phyloP scores from a whole-genome alignment of 441 rosid genomes.

The Jatropha podagrica region DNA sequence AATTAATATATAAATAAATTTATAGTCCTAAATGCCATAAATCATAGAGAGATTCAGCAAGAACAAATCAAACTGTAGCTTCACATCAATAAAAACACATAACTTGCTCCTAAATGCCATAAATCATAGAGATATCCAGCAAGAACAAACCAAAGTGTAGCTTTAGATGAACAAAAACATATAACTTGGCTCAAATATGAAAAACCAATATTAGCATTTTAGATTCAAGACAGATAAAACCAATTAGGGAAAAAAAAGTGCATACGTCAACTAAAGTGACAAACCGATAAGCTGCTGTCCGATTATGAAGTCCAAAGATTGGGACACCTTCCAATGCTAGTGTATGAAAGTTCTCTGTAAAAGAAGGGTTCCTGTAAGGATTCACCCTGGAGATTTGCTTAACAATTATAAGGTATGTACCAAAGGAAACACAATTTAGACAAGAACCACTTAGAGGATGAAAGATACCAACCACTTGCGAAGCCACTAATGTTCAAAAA shows the following conservation, averaged over 20 bases:
- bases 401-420: neutral
- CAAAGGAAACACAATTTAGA: neutral
- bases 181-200: neutral
- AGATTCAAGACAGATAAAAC: constrained; percentile 17
- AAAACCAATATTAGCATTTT: constrained; percentile 5
- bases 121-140: neutral
- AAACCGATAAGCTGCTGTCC: constrained; percentile 91
- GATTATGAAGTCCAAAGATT: constrained; percentile 75
- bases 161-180: constrained; percentile 13
- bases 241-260: constrained; percentile 9
- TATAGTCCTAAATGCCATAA: neutral
- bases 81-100: constrained; percentile 1
- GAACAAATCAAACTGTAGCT: constrained; percentile 6
- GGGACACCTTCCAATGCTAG: constrained; percentile 89
- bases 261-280: constrained; percentile 92
- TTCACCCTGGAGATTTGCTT: neutral
- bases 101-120: neutral
- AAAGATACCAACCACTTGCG: neutral
- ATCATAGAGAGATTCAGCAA: neutral
- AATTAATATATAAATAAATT: neutral
- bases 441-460: constrained; percentile 1
- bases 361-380: constrained; percentile 10
- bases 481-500: constrained; percentile 2
- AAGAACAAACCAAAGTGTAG: constrained; percentile 4
- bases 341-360: constrained; percentile 84